Percentiles rank a stretch among this genome's conserved stretches.
phyloP scores from a whole-genome alignment of 139 green algal genomes.

The Astrephomene gubernaculifera region DNA sequence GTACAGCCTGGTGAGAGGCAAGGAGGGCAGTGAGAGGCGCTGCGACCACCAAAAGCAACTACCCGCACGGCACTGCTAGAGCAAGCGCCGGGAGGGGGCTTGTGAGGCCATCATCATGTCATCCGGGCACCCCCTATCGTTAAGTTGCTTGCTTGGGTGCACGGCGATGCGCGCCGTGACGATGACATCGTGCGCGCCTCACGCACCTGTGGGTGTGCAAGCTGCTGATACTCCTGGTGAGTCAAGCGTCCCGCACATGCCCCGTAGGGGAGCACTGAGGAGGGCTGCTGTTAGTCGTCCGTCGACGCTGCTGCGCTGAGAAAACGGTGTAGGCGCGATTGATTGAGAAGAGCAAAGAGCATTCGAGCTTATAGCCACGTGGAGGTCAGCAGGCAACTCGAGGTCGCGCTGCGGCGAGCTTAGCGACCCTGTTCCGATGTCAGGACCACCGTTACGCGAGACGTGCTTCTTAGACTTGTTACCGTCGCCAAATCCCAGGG shows the following conservation, averaged over 20 bases:
- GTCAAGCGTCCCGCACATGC: not conserved
- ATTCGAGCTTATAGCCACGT: not conserved
- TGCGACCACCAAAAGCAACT: too few species aligned
- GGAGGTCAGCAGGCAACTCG: not conserved
- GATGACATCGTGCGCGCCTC: too few species aligned
- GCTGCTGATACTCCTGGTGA: not conserved
- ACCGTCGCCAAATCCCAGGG: not conserved
- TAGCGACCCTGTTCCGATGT: not conserved
- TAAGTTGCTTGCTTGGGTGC: too few species aligned
- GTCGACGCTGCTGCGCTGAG: not conserved
- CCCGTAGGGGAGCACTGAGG: not conserved
- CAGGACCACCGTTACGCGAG: too few species aligned
- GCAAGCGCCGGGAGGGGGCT: too few species aligned
- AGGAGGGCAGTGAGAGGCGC: too few species aligned
- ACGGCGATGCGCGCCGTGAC: too few species aligned
- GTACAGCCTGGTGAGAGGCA: too few species aligned
- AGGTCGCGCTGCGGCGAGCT: not conserved
- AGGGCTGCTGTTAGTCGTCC: not conserved
- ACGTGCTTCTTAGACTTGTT: not conserved
- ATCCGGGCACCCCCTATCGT: too few species aligned
- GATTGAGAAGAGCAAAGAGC: not conserved
- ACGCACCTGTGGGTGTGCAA: not conserved
- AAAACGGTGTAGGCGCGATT: not conserved
- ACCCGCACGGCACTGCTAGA: too few species aligned
- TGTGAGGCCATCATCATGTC: too few species aligned